These are phyloP conservation scores for Brasilioporus rufonigricans DNA, from an alignment of 768 basidiomycete genomes.

Conservation along the genomic window DNA sequence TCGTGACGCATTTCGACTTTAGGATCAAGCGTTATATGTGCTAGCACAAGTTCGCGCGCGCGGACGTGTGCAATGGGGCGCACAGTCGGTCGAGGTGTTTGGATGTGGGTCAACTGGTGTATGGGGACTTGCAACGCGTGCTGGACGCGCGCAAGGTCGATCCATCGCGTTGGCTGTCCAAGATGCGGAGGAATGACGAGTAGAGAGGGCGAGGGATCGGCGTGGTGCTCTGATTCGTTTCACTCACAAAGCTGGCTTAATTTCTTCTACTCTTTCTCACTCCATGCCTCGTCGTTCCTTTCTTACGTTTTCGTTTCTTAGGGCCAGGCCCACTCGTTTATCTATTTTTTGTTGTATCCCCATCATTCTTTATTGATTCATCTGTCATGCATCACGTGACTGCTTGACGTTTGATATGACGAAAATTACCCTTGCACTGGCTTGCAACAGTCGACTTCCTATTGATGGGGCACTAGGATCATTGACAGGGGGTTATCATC, in stretches of 20 bases:
- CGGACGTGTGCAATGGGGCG: slow-evolving; percentile 34
- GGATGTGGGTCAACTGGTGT: slow-evolving; percentile 31
- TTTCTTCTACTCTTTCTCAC: background rate
- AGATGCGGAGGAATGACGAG: slow-evolving; percentile 33
- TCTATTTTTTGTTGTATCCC: background rate
- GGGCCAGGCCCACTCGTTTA: background rate
- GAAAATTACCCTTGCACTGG: too few relatives aligned
- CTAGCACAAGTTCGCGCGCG: slow-evolving; percentile 32
- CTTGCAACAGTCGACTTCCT: too few relatives aligned
- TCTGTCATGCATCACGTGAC: too few relatives aligned
- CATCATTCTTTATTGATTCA: too few relatives aligned
- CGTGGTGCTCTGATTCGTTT: background rate
- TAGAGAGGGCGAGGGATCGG: background rate
- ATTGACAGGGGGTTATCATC: too few relatives aligned
- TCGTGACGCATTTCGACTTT: slow-evolving; percentile 33
- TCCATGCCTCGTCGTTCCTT: background rate
- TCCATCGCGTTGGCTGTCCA: slow-evolving; percentile 17
- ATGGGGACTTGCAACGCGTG: slow-evolving; percentile 26
- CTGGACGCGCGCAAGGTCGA: slow-evolving; percentile 30
- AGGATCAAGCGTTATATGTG: slow-evolving; percentile 30
- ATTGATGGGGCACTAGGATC: too few relatives aligned
- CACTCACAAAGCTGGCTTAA: background rate
- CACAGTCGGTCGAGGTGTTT: slow-evolving; percentile 31
- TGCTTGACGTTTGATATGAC: too few relatives aligned
- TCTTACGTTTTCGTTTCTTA: background rate